A percentile compares a stretch with the other conserved stretches of the same genome.
phyloP scores from a whole-genome alignment of 306 rosid species.

The Cucurbita argyrosperma region DNA sequence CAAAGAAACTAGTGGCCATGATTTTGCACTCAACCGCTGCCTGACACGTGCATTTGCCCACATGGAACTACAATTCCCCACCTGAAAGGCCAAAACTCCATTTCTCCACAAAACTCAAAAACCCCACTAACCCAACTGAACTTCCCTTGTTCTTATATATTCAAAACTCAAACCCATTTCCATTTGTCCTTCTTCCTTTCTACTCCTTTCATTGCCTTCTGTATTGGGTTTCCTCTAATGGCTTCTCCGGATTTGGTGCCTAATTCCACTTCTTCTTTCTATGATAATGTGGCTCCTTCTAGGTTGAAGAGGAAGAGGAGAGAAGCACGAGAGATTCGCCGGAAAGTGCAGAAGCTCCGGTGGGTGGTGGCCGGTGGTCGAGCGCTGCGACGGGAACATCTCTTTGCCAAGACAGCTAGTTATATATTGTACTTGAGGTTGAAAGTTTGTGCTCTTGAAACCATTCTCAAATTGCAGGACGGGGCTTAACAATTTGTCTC shows the following conservation, averaged over 20 bases:
- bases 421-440: slow-evolving; percentile 1
- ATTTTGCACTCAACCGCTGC: neutral
- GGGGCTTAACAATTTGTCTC: neutral
- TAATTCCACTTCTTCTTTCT: neutral
- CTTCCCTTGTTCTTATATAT: neutral
- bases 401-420: neutral
- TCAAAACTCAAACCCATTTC: neutral
- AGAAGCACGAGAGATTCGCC: neutral
- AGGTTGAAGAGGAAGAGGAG: slow-evolving; percentile 4
- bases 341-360: slow-evolving; percentile 4
- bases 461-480: neutral
- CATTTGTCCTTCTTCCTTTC: neutral
- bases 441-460: slow-evolving; percentile 3
- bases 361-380: neutral
- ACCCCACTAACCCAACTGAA: neutral
- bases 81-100: neutral
- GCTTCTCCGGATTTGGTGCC: neutral
- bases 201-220: neutral
- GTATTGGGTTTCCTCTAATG: neutral
- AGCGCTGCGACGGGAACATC: neutral
- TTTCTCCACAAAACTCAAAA: too few relatives aligned
- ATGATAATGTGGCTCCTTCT: neutral
- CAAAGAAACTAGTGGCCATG: slow-evolving; percentile 3
- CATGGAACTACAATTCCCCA: neutral
- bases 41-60: neutral